These are phyloP conservation scores for Gilbertella persicaria DNA, from an alignment of 371 early-diverging fungal genomes.

Conservation along the genomic window DNA sequence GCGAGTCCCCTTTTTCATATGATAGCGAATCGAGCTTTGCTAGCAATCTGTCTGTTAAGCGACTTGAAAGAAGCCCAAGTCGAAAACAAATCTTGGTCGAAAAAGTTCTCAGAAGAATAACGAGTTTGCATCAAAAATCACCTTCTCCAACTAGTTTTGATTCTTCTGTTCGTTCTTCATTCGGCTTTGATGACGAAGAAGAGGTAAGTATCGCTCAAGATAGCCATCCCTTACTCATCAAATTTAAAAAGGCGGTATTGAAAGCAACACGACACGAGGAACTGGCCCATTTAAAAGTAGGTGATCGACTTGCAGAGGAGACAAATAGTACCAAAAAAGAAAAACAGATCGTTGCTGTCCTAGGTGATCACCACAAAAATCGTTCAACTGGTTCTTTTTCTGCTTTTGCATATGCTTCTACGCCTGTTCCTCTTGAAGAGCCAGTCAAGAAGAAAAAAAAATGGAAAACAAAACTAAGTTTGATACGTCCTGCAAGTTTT, in stretches of 20 bases:
- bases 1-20: slow-evolving; percentile 5
- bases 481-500: slow-evolving; percentile 11
- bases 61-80: slow-evolving; percentile 7
- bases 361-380: neutral
- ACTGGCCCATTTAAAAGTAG: neutral
- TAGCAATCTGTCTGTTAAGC: neutral
- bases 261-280: slow-evolving; percentile 10
- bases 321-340: neutral
- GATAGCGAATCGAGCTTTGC: neutral
- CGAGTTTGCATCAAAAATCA: slow-evolving; percentile 20
- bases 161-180: neutral
- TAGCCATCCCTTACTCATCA: neutral
- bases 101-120: slow-evolving; percentile 15
- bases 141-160: neutral
- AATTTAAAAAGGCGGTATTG: slow-evolving; percentile 18
- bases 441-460: slow-evolving; percentile 1
- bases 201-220: neutral
- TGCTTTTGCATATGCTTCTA: slow-evolving; percentile 33
- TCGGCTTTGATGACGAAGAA: neutral
- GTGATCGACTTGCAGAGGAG: slow-evolving; percentile 9
- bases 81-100: slow-evolving; percentile 14
- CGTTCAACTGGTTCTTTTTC: neutral
- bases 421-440: slow-evolving; percentile 9
- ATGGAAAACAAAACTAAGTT: slow-evolving; percentile 18
- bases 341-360: neutral